Conservation (phyloP, 805 yeast species). For the Candida pini region DNA sequence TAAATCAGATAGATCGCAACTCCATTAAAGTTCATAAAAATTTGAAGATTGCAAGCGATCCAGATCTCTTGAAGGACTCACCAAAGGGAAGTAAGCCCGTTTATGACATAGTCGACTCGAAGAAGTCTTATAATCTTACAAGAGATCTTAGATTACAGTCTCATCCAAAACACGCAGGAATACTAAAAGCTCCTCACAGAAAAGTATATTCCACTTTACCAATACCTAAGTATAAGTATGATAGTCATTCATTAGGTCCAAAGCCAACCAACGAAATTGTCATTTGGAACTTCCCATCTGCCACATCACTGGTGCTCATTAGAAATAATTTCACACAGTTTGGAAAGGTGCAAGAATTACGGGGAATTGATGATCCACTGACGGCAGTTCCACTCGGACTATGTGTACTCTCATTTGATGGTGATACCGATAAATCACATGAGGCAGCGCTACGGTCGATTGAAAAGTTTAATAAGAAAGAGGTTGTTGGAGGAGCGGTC, state of each 20-base stretch:
- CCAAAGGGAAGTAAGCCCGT: conserved; percentile 19
- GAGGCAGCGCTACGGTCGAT: conserved; percentile 42
- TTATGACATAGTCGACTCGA: neutral
- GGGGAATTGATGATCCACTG: conserved; percentile 59
- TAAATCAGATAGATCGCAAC: neutral
- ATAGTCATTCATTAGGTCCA: conserved; percentile 68
- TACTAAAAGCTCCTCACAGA: conserved; percentile 7
- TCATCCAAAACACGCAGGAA: conserved; percentile 6
- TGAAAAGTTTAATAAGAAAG: conserved; percentile 31
- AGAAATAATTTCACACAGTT: conserved; percentile 52
- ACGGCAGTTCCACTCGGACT: conserved; percentile 79
- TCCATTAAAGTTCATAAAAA: conserved; percentile 4
- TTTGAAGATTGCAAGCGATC: conserved; percentile 44
- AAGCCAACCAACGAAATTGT: conserved; percentile 68
- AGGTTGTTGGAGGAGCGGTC: conserved; percentile 46
- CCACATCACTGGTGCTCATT: conserved; percentile 39
- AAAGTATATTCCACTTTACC: conserved; percentile 5
- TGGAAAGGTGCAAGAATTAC: conserved; percentile 59
- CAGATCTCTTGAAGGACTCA: conserved; percentile 37
- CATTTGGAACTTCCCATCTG: conserved; percentile 58
- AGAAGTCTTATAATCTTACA: too few relatives aligned
- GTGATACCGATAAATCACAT: conserved; percentile 45
- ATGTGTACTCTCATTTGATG: conserved; percentile 57
- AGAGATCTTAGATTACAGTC: conserved; percentile 18
- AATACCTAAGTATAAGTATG: conserved; percentile 41